phyloP scores from a whole-genome alignment of 192 early-diverging fungal genomes.

The Backusella macrospora region DNA sequence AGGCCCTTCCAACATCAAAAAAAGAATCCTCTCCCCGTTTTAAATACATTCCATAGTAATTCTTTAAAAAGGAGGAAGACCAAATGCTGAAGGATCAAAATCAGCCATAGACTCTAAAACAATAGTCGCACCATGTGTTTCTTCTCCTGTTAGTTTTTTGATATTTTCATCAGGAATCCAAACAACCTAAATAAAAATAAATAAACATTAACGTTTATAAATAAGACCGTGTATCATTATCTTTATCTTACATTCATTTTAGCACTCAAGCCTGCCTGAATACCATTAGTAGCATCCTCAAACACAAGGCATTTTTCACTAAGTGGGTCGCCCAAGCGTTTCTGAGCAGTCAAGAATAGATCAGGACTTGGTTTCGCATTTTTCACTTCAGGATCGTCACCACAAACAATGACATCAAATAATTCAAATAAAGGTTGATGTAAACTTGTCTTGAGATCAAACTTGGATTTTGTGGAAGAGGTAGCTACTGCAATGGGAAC shows the following conservation, averaged over 20 bases:
- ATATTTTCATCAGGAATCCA: conserved; percentile 88
- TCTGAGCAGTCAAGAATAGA: conserved; percentile 78
- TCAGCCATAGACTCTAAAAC: conserved; percentile 63
- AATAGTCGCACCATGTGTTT: conserved; percentile 55
- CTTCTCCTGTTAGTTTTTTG: conserved; percentile 42
- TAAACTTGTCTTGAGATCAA: conserved; percentile 71
- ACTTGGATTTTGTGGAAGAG: conserved; percentile 74
- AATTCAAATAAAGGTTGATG: conserved; percentile 76
- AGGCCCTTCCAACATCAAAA: conserved; percentile 18
- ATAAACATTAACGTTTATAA: not conserved
- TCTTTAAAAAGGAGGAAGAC: conserved; percentile 12
- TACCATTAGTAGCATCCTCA: conserved; percentile 88
- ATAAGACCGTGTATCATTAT: not conserved
- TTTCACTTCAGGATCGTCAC: conserved; percentile 81
- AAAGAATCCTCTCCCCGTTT: not conserved
- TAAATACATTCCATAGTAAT: not conserved
- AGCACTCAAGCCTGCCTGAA: conserved; percentile 80
- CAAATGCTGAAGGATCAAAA: conserved; percentile 58
- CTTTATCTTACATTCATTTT: conserved; percentile 64
- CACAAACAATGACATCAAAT: conserved; percentile 85
- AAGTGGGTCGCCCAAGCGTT: conserved; percentile 53
- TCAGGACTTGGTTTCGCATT: conserved; percentile 91
- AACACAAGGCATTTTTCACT: conserved; percentile 81
- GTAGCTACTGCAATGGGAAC: conserved; percentile 89
- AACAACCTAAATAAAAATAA: conserved; percentile 52